Evolutionary conservation across 1,284 basidiomycete species (phyloP).

Genomic region (Cystobasidium sp.): DNA sequence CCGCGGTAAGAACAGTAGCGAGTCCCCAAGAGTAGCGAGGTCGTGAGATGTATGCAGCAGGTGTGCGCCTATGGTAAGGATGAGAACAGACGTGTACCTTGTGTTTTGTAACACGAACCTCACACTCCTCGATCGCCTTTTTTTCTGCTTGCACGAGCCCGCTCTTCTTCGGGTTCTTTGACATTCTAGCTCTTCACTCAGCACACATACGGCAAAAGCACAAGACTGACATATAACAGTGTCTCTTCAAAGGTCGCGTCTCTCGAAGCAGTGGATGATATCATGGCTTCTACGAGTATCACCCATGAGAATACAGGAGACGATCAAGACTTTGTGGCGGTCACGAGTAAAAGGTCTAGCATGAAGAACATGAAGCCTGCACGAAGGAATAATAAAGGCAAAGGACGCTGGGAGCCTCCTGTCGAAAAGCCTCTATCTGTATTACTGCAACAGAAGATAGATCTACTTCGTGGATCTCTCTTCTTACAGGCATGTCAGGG

Average conservation of each 20-base stretch:
- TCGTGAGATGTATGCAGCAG: too few species aligned
- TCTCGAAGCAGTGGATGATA: background rate
- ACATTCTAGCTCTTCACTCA: too few species aligned
- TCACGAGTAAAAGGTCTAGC: slow-evolving; percentile 21
- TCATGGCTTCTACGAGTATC: background rate
- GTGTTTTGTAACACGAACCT: too few species aligned
- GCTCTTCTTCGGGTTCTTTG: too few species aligned
- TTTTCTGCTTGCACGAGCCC: too few species aligned
- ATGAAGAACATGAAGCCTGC: background rate
- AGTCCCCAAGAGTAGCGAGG: background rate
- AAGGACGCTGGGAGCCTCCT: slow-evolving; percentile 1
- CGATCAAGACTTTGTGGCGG: slow-evolving; percentile 31
- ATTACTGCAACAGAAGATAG: slow-evolving; percentile 11
- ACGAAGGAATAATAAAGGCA: slow-evolving; percentile 31
- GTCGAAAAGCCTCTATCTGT: slow-evolving; percentile 14
- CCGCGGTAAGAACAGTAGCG: too few species aligned
- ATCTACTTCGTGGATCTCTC: slow-evolving; percentile 4
- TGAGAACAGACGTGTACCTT: too few species aligned
- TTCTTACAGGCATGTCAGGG: slow-evolving; percentile 13
- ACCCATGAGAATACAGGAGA: background rate
- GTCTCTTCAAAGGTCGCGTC: too few species aligned
- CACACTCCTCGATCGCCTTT: too few species aligned
- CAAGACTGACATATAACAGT: too few species aligned
- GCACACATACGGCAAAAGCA: too few species aligned
- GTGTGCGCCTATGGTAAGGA: too few species aligned